phyloP scores from a whole-genome alignment of 306 rosid genomes.

The Fragaria vesca region DNA sequence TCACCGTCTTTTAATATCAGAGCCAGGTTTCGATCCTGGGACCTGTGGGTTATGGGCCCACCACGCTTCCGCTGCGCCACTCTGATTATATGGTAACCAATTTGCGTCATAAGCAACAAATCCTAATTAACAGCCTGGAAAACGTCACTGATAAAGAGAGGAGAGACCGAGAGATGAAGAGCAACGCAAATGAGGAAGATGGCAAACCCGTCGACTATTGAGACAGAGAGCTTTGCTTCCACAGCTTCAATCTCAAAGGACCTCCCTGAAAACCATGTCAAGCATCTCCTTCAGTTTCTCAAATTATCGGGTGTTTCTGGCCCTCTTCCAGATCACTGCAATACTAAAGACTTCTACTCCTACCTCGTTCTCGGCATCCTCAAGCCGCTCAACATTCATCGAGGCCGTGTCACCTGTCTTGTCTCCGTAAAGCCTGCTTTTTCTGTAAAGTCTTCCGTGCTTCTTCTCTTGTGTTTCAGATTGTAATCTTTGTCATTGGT shows the following conservation, averaged over 20 bases:
- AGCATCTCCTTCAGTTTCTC: neutral
- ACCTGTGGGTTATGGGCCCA: conserved; percentile 5
- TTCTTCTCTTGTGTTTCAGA: neutral
- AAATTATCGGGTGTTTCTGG: conserved; percentile 14
- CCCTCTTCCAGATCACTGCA: conserved; percentile 27
- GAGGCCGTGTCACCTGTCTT: conserved; percentile 43
- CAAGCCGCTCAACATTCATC: conserved; percentile 21
- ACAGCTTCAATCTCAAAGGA: conserved; percentile 25
- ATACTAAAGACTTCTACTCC: conserved; percentile 29
- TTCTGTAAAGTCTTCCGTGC: conserved; percentile 17
- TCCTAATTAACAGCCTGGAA: no score
- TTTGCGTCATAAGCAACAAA: no score
- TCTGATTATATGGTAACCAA: neutral
- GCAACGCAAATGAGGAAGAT: neutral
- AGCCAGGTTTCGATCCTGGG: conserved; percentile 8
- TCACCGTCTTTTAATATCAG: neutral
- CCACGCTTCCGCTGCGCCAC: conserved; percentile 14
- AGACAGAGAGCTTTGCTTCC: conserved; percentile 14
- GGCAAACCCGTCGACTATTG: conserved; percentile 18
- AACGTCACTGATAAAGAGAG: neutral
- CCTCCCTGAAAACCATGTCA: conserved; percentile 6
- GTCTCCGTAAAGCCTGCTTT: conserved; percentile 36
- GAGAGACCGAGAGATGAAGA: neutral
- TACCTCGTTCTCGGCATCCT: conserved; percentile 28
- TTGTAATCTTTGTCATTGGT: neutral